Base-by-base conservation (phyloP, 225 moss, liverwort and hornwort genomes). In the Pseudisothecium myosuroides region DNA sequence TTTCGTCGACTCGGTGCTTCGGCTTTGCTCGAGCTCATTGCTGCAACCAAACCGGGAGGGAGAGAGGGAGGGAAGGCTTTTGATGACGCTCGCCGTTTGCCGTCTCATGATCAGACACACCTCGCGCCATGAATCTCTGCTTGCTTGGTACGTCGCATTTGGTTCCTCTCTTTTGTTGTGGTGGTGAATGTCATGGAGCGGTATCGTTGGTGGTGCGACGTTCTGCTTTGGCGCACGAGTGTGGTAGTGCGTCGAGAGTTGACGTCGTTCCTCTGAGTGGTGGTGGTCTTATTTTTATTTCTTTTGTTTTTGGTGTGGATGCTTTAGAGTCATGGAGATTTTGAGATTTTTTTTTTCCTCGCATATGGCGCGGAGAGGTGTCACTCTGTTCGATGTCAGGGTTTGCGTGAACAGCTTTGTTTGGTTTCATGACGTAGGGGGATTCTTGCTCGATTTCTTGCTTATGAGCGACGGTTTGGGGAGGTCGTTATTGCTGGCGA, bases 41-140 rank as follows among this genome's bases (percentile, higher is more conserved):
- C 55, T 17, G 60, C 81, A 55, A 14, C 41, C 45, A 11, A 32
- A 27, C 68, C 23, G 27, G 50, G 37, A 52, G 21, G 77, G 11
- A 60, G 26, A 41, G 37, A 52, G 21, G 82, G 11, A 60, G 66
- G 13, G 66, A 36, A 85, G 49, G 60, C 80, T 73, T 87, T 93
- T 91, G 91, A 93, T 93, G 93, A 91, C 63, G 87, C 89, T 77
- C 72, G 88, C 45, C 56, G 83, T 85, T 78, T 37, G 79, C 85
- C 26, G 61, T 83, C 85, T 86, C 88, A 79, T 93, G 93, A 93
- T 81, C 88, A 83, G 92, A 65, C 65, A 86, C 87, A 66, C 76
- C 73, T 79, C 59, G 64, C 94, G 94, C 93, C 92, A 97, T 98
- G 98, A 98, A 98, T 96, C 97, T 96, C 91, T 95, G 94, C 88